Base-by-base conservation (phyloP, 352 stramenopile genomes). In the Globisporangium echinulatum region DNA sequence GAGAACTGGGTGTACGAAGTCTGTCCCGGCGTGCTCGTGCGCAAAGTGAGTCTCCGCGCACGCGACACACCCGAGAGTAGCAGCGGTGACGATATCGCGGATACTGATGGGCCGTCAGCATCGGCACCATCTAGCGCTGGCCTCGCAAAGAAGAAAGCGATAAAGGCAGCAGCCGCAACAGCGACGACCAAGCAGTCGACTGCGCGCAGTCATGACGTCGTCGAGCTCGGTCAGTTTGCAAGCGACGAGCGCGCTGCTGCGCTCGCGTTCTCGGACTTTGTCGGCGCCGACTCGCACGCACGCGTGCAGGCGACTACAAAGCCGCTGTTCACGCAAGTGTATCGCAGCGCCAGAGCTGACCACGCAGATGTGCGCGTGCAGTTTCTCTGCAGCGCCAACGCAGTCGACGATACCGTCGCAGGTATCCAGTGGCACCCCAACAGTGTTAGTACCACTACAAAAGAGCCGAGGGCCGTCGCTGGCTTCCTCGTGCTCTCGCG, bases 321-420 rank as follows among this genome's bases (percentile, higher is more conserved):
- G 48, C 63, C 69, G 33, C 54, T 93, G 53, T 91, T 85, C 68
- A 93, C 84, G 37, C 84, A 93, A 54, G 61, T 62, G 1, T 91
- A 82, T 46, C 54, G 46, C 7, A 7, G n/a, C 15, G 36, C 48
- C 2, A 48, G 55, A 15, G 51, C 37, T 0, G 64, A 68, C 6
- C 50, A 71, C 6, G 50, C 70, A 4, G 51, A 68, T 6, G 63
- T 90, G 38, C 63, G 71, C 1, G 70, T 94, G 60, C 85, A 94
- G 49, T 94, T 89, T 49, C 75, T 89, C 17, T 94, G 85, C 68
- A 78, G 67, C 42, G 63, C 75, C 9, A 74, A 54, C 0, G 55
- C 61, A 8, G 65, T 55, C n/a, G 78, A 88, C 40, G 75, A 86
- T 25, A 66, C 56, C 3, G 70, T 89, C 33, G 70, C 61, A 2